phyloP scores from a whole-genome alignment of 495 filamentous ascomycete species.

The Opeltia flavorubescens region DNA sequence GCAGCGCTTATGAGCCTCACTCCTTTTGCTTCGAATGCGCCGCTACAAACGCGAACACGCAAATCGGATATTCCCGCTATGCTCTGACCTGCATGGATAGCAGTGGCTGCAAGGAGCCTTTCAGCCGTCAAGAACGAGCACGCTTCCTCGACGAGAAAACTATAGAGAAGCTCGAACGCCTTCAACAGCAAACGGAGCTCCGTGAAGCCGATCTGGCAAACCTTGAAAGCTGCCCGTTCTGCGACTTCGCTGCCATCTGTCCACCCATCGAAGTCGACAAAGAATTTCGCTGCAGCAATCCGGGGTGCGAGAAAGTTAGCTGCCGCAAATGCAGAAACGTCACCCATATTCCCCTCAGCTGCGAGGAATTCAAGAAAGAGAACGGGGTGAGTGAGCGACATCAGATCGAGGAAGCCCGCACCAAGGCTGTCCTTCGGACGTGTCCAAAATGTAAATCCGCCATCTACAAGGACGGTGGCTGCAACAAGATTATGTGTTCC shows the following conservation, averaged over 20 bases:
- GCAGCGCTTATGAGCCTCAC: slow-evolving; percentile 41
- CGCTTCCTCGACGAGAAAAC: slow-evolving; percentile 43
- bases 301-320: slow-evolving; percentile 44
- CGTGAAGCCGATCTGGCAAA: slow-evolving; percentile 49
- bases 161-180: slow-evolving; percentile 44
- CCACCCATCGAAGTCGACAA: slow-evolving; percentile 52
- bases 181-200: slow-evolving; percentile 57
- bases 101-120: slow-evolving; percentile 36
- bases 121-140: slow-evolving; percentile 31
- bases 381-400: slow-evolving; percentile 46
- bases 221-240: slow-evolving; percentile 66
- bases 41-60: slow-evolving; percentile 44
- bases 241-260: slow-evolving; percentile 62
- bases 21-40: slow-evolving; percentile 61
- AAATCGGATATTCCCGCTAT: slow-evolving; percentile 51
- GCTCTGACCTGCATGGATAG: slow-evolving; percentile 40
- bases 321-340: slow-evolving; percentile 61
- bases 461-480: slow-evolving; percentile 59
- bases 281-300: slow-evolving; percentile 60
- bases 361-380: slow-evolving; percentile 52
- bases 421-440: slow-evolving; percentile 55
- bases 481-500: slow-evolving; percentile 70
- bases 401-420: slow-evolving; percentile 71
- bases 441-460: slow-evolving; percentile 46
- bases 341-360: slow-evolving; percentile 62